These are phyloP conservation scores for Talaromyces piceae DNA, from an alignment of 2,329 filamentous ascomycete genomes.

Conservation along the genomic window DNA sequence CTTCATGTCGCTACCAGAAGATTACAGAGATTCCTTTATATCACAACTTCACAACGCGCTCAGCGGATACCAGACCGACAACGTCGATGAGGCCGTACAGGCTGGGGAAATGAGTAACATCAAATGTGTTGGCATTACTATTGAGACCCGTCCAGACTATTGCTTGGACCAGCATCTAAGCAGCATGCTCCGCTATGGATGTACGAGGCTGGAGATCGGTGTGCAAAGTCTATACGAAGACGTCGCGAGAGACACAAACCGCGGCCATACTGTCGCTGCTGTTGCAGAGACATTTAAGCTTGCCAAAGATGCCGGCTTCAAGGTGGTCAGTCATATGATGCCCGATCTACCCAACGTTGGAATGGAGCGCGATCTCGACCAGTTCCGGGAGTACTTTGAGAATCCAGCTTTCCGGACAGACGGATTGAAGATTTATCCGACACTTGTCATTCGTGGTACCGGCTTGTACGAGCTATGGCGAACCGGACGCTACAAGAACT, in stretches of 20 bases:
- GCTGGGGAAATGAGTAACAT: constrained; percentile 94
- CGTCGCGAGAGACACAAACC: constrained; percentile 94
- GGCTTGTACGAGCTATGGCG: constrained; percentile 96
- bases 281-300: constrained; percentile 95
- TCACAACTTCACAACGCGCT: constrained; percentile 93
- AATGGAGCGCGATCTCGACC: constrained; percentile 94
- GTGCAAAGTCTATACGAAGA: constrained; percentile 98
- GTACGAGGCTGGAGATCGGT: constrained; percentile 86
- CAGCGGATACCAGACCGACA: constrained; percentile 87
- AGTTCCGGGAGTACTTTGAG: constrained; percentile 97
- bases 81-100: constrained; percentile 90
- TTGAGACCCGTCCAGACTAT: constrained; percentile 95
- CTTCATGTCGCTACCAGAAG: constrained; percentile 90
- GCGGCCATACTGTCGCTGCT: constrained; percentile 89
- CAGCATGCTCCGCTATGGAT: constrained; percentile 96
- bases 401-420: constrained; percentile 94
- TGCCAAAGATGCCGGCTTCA: constrained; percentile 97
- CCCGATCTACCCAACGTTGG: constrained; percentile 95
- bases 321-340: constrained; percentile 99
- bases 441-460: constrained; percentile 91
- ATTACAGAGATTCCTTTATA: constrained; percentile 89
- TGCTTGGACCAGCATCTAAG: constrained; percentile 92
- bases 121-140: constrained; percentile 97
- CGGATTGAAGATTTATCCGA: constrained; percentile 96
- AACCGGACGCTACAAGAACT: constrained; percentile 95